Base-by-base conservation (phyloP, 2,329 filamentous ascomycete species). In the Curvularia verruculosa region DNA sequence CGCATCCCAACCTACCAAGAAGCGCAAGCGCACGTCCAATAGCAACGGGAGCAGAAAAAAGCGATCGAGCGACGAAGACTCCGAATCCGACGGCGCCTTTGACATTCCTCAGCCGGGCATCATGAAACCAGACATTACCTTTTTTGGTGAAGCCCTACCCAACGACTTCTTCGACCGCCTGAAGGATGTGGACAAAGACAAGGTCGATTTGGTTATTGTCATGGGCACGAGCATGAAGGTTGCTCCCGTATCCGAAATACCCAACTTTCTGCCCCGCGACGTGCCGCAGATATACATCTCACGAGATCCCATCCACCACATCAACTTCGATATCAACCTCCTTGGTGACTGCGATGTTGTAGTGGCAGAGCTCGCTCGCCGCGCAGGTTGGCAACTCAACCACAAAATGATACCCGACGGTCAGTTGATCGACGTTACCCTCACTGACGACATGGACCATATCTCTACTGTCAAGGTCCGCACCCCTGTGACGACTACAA, bases 71-170 rank as follows among this genome's bases (percentile, higher is more conserved):
- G 81, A 82, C 31, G 78, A 80, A 44, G 83, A 82, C 52, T 79
- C 83, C 36, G 84, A 84, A 50, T 82, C 81, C 3, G 84, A 86
- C 37, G 84, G 85, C 12, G 84, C 86, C 53, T 86, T 89, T 70
- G 83, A 88, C 64, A 85, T 90, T 37, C 86, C 87, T 2, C 82
- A 84, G 46, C 85, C 87, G 2, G 92, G 91, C 54, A 87, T 96
- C 73, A 96, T 96, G 92, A 96, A 86, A 83, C 95, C 95, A 8
- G 94, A 98, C 79, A 98, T 99, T 72, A 98, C 92, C 45, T 98
- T 99, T 81, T 98, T 98, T 70, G 94, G 94, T 66, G 95, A 99
- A 79, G 84, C 88, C 49, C 87, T 99, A 1, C 93, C 94, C 0
- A 87, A 91, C 66, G 85, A 87, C 65, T 99, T 99, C 77, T 90